Percentiles rank a stretch among this genome's conserved stretches.
phyloP scores from a whole-genome alignment of 176 grass and related monocot genomes.

The Bolboschoenus planiculmis region DNA sequence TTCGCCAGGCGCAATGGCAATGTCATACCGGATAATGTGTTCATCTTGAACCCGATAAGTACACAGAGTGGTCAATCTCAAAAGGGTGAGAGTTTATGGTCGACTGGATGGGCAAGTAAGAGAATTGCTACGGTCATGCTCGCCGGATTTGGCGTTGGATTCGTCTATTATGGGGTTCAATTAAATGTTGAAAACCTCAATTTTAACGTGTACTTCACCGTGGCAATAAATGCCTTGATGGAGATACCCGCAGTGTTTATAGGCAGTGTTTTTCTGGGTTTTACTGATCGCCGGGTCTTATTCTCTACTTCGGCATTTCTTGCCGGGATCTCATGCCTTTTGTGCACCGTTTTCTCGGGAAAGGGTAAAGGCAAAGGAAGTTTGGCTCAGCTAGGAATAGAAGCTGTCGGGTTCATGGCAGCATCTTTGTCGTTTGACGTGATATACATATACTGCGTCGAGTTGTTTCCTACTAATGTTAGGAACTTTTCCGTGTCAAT shows the following conservation, averaged over 20 bases:
- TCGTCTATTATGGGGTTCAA: slow-evolving; percentile 53
- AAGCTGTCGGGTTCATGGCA: slow-evolving; percentile 44
- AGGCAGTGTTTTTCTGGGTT: slow-evolving; percentile 36
- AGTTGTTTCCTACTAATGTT: slow-evolving; percentile 39
- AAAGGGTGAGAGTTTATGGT: slow-evolving; percentile 32
- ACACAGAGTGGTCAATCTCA: neutral
- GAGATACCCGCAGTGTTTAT: slow-evolving; percentile 45
- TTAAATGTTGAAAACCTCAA: slow-evolving; percentile 46
- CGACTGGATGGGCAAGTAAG: slow-evolving; percentile 26
- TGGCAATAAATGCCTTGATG: slow-evolving; percentile 40
- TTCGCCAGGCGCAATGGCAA: slow-evolving; percentile 33
- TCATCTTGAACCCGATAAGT: neutral
- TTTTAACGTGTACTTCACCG: slow-evolving; percentile 46
- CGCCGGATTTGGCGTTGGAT: slow-evolving; percentile 35
- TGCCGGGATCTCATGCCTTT: slow-evolving; percentile 25
- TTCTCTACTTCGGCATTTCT: slow-evolving; percentile 33
- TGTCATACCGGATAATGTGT: slow-evolving; percentile 27
- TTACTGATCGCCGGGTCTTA: slow-evolving; percentile 20
- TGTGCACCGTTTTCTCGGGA: slow-evolving; percentile 28
- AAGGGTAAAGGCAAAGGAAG: slow-evolving; percentile 24
- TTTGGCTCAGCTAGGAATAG: slow-evolving; percentile 30
- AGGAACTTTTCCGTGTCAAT: slow-evolving; percentile 36
- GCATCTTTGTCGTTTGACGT: slow-evolving; percentile 33
- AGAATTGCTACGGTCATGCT: slow-evolving; percentile 31
- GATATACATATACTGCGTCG: slow-evolving; percentile 32